A percentile compares a stretch with the other conserved stretches of the same genome.
These are phyloP conservation scores for Forsythia viridissima DNA, from an alignment of 257 asterid species.

Conservation along the genomic window DNA sequence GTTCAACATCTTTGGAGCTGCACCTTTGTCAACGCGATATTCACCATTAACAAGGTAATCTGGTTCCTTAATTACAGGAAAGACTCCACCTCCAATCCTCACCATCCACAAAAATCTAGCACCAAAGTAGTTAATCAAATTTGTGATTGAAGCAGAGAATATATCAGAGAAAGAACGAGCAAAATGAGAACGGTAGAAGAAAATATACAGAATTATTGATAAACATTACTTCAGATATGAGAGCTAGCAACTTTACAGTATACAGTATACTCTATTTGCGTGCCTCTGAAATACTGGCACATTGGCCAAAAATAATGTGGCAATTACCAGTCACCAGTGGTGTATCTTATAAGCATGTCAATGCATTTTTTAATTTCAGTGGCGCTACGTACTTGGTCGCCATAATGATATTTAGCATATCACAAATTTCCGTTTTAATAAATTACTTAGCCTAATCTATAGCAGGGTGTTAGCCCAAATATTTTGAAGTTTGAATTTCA, in stretches of 20 bases:
- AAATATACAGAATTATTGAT: not conserved
- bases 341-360: conserved; percentile 1
- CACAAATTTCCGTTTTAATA: not conserved
- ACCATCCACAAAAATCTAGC: conserved; percentile 98
- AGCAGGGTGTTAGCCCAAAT: not conserved
- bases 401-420: conserved; percentile 1
- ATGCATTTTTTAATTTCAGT: not conserved
- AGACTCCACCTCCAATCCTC: conserved; percentile 97
- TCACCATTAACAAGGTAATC: conserved; percentile 99
- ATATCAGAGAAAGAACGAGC: not conserved
- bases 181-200: not conserved
- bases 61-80: conserved; percentile 94
- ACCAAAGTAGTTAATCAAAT: conserved; percentile 28
- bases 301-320: not conserved
- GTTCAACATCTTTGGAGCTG: conserved; percentile 96
- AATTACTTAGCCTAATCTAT: not conserved
- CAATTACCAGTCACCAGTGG: not conserved
- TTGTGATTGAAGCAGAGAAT: conserved; percentile 2
- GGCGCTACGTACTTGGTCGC: not conserved
- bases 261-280: not conserved
- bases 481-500: not conserved
- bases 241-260: not conserved
- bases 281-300: not conserved
- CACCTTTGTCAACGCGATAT: conserved; percentile 98
- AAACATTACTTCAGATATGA: not conserved